Base-by-base conservation (phyloP, 2,329 filamentous ascomycete genomes). In the Phaeomoniella chlamydospora region DNA sequence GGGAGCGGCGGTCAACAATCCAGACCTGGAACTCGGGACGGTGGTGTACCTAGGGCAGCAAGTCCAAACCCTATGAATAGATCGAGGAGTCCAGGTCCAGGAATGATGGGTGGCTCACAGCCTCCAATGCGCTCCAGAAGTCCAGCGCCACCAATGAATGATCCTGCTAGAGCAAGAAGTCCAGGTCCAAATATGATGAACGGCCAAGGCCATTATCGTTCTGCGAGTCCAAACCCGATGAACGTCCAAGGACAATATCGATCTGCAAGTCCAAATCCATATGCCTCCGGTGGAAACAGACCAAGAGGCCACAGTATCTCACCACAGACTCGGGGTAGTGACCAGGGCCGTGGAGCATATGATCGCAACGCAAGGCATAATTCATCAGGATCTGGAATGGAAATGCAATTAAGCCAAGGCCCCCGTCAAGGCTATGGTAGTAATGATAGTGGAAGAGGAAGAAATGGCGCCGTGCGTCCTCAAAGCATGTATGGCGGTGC, bases 401-500 rank as follows among this genome's bases (percentile, higher is more conserved):
- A 79, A 26, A 64, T 84, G 39, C 79, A 84, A 55, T 64, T 84
- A 18, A 75, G 55, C 15, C 54, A 42, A 29, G 43, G 49, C 10
- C 63, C 62, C 5, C 66, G 72, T 39, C 72, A 77, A 37, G 58
- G 61, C 16, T 78, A 79, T 45, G 72, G 71, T 19, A 50, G 50
- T 34, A 55, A 54, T 36, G 50, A 53, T 15, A 57, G 57, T 30
- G 46, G 45, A 18, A 49, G 54, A 16, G 47, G 52, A 6, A 70
- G 72, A 65, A 68, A 65, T n/a, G 55, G 70, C 71, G 75, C 46
- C 69, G 73, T 22, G 17, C 58, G 58, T 16, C 60, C 61, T 4
- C 54, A 56, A 39, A 61, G 65, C n/a, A 65, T 57, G 34, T 66
- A 68, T 44, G 71, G 72, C 40, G 65, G 64, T n/a, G n/a, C n/a